These are phyloP conservation scores for Penicillium soppii DNA, from an alignment of 495 filamentous ascomycete genomes.

Conservation along the genomic window DNA sequence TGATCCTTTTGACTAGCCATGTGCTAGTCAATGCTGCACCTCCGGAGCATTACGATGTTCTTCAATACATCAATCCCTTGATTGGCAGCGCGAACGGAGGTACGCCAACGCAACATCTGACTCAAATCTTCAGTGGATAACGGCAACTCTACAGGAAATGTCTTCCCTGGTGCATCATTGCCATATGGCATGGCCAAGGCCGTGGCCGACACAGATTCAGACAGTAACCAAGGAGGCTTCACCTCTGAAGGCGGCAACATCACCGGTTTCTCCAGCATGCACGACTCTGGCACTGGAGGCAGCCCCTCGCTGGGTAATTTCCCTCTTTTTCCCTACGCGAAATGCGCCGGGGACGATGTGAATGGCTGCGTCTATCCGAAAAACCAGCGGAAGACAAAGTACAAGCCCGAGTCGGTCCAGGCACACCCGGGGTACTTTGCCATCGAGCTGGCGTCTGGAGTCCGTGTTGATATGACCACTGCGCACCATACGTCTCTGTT, in stretches of 20 bases:
- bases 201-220: conserved; percentile 68
- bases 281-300: conserved; percentile 74
- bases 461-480: conserved; percentile 62
- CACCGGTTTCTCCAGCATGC: conserved; percentile 72
- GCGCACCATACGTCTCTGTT: conserved; percentile 63
- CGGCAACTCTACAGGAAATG: conserved; percentile 49
- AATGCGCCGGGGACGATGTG: conserved; percentile 62
- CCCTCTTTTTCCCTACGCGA: conserved; percentile 65
- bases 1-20: conserved; percentile 16
- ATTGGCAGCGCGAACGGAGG: conserved; percentile 63
- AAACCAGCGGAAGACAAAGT: conserved; percentile 44
- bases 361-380: conserved; percentile 68
- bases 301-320: conserved; percentile 74
- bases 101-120: conserved; percentile 4
- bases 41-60: conserved; percentile 39
- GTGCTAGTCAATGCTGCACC: conserved; percentile 14
- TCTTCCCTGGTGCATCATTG: conserved; percentile 73
- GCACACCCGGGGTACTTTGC: conserved; percentile 71
- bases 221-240: conserved; percentile 70
- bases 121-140: not conserved
- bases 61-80: conserved; percentile 55
- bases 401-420: conserved; percentile 54
- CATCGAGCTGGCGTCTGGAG: conserved; percentile 57
- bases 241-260: conserved; percentile 64
- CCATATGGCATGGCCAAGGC: conserved; percentile 80